A percentile compares a stretch with the other conserved stretches of the same genome.
phyloP scores from a whole-genome alignment of 108 stramenopile genomes.

The Cyclotella sp. region DNA sequence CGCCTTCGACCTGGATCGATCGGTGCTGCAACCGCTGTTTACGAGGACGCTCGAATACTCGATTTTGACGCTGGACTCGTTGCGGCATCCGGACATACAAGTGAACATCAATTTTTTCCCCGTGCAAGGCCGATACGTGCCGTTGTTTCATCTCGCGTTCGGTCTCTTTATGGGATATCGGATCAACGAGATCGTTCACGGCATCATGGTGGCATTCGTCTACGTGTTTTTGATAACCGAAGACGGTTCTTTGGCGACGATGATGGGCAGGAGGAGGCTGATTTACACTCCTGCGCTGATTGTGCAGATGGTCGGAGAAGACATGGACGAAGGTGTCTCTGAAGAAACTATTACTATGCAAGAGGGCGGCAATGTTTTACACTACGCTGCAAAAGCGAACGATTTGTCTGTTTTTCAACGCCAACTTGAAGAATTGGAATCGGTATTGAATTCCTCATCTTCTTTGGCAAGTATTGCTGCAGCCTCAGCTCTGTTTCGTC shows the following conservation, averaged over 20 bases:
- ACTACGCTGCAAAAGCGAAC: constrained; percentile 32
- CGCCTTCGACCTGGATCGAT: not conserved
- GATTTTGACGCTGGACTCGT: constrained; percentile 35
- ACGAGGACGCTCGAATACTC: constrained; percentile 45
- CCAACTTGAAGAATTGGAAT: constrained; percentile 10
- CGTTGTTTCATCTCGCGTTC: constrained; percentile 45
- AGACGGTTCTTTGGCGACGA: constrained; percentile 22
- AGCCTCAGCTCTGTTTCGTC: constrained; percentile 29
- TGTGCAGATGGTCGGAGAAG: constrained; percentile 32
- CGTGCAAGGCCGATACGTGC: constrained; percentile 41
- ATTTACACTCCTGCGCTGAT: constrained; percentile 22
- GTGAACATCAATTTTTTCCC: constrained; percentile 50
- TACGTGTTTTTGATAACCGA: constrained; percentile 33
- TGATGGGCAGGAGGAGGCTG: constrained; percentile 32
- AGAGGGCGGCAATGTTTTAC: constrained; percentile 30
- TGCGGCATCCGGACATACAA: constrained; percentile 27
- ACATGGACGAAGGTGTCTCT: not conserved
- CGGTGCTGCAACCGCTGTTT: constrained; percentile 33
- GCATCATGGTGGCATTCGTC: constrained; percentile 24
- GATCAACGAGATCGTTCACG: constrained; percentile 41
- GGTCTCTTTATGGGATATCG: constrained; percentile 43
- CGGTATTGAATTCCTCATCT: constrained; percentile 1
- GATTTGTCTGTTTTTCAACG: constrained; percentile 18
- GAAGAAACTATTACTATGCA: constrained; percentile 20
- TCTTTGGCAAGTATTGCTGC: not conserved